Base-by-base conservation (phyloP, 2,329 filamentous ascomycete species). In the Thelonectria rubi region DNA sequence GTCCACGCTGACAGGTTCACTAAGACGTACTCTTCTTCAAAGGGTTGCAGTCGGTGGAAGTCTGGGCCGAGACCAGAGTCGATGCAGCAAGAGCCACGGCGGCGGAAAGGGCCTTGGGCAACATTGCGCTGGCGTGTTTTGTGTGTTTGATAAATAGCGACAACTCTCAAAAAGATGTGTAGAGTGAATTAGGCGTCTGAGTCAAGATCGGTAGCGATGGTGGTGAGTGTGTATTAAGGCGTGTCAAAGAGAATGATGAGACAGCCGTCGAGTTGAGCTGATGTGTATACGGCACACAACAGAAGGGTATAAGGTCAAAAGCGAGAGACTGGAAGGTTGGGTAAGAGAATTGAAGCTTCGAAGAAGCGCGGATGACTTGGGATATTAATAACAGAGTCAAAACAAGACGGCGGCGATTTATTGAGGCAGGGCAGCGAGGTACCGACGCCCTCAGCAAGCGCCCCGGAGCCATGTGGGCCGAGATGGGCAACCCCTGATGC, bases 31-130 rank as follows among this genome's bases (percentile, higher is more conserved):
- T 78, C 76, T 81, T 79, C 78, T 86, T 76, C 55, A 79, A 76
- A 51, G 85, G 85, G 74, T 87, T 80, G 75, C 85, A 88, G 12
- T 72, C 71, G n/a, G 84, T 86, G 69, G 70, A 81, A 62, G 85
- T 88, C 80, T 88, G 85, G 57, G 83, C 85, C 62, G 81, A 77
- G 60, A 80, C 84, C 67, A 86, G 67, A 62, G 76, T 71, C 43
- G 81, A 79, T 63, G 84, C 79, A 67, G 83, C 80, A 14, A 87
- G 76, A 65, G 80, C 79, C 78, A 84, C 73, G 37, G 79, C 76
- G 55, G 78, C 70, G 57, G 80, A 77, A 61, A 84, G 62, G 55
- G 81, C 52, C 73, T 82, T 84, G 76, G 79, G 75, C 65, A 84
- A 72, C 77, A 79, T 79, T 62, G 60, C 26, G 26, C 26, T 72